Base-by-base conservation (phyloP, 176 grass and related monocot genomes). In the Eremochloa ophiuroides region DNA sequence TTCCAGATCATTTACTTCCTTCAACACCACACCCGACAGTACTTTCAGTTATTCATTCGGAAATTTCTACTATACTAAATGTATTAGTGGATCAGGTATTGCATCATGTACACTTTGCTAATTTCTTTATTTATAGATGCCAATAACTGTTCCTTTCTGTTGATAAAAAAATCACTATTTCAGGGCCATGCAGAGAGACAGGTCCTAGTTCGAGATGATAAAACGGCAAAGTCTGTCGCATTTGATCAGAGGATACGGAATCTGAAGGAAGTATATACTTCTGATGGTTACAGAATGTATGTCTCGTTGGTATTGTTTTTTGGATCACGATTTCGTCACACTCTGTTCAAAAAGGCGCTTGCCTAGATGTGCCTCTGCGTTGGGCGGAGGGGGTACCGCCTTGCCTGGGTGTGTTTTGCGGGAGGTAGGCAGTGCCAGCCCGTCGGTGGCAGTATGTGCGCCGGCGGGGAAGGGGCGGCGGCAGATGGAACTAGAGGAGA, bases 241-340 rank as follows among this genome's bases (percentile, higher is more conserved):
- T 97, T 97, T 86, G 88, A 94, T 39, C 59, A 83, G 69, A 76
- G 81, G 62, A 82, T 92, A 62, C 68, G 26, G 41, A 97, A 97
- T 87, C 16, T 94, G 83, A 97, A 91, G 83, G 95, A 97, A 61
- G 95, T 94, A 34, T 97, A 92, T 83, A 89, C 90, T 63, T 92
- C 89, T 64, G 92, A 97, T 90, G 95, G 95, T 44, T 94, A 29
- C 70, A 94, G 62, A 89, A 88, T 97, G 95, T 92, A 97, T 83
- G 83, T 80, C 14, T 77, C 11, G 27, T 61, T 76, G 50, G 47
- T 73, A 20, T 28, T 61, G 23, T 44, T 76, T 40, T 73, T 37
- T 38, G 9, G 23, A 64, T 48, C 34, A 46, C 1, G 6, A 25
- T 22, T 86, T 69, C 12, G 5, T 68, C 26, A 55, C 28, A 55